Evolutionary conservation across 1,284 basidiomycete species (phyloP).

Genomic region (Ceratobasidium sp.): DNA sequence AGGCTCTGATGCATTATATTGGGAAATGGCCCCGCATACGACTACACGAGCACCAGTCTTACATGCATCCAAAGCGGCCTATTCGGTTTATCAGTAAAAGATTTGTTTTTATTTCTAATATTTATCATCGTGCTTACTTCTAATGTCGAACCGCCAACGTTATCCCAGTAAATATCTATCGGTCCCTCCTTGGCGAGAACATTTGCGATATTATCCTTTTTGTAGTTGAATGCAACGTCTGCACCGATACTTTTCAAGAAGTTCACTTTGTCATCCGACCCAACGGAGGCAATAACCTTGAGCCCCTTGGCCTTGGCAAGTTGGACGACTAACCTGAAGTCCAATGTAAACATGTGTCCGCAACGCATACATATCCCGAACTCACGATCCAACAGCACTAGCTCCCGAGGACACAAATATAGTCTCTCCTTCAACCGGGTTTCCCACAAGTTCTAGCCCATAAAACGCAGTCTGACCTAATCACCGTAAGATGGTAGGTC

Average conservation of each 20-base stretch:
- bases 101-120: too few relatives aligned
- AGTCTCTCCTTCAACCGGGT: constrained; percentile 44
- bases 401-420: constrained; percentile 48
- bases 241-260: constrained; percentile 52
- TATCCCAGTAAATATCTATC: constrained; percentile 46
- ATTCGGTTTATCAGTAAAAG: background rate
- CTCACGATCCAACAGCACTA: constrained; percentile 48
- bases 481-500: background rate
- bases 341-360: constrained; percentile 1
- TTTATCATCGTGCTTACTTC: constrained; percentile 6
- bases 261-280: constrained; percentile 54
- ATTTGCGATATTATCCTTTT: constrained; percentile 49
- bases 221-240: constrained; percentile 52
- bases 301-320: constrained; percentile 53
- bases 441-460: constrained; percentile 41
- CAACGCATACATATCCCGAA: background rate
- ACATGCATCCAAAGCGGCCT: background rate
- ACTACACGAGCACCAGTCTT: background rate
- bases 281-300: constrained; percentile 54
- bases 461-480: constrained; percentile 54
- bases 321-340: constrained; percentile 49
- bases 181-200: constrained; percentile 53
- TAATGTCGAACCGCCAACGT: constrained; percentile 31
- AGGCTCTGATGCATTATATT: constrained; percentile 48
- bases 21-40: constrained; percentile 47